Conservation (phyloP, 139 green algal species). For the Auxenochlorella pyrenoidosa region DNA sequence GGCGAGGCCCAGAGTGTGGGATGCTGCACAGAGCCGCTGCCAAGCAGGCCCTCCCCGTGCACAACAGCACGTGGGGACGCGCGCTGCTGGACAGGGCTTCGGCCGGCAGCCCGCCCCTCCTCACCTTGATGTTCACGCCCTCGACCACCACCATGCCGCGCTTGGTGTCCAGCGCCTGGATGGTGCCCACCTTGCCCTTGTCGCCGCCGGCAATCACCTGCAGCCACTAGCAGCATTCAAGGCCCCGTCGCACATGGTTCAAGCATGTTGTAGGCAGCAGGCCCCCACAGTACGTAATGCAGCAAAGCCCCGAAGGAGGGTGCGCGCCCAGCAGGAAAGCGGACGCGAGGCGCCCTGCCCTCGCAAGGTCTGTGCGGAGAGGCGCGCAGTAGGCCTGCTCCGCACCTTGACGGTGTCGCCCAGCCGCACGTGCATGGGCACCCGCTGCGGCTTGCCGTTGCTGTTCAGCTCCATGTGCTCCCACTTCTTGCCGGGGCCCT, state of each 20-base stretch:
- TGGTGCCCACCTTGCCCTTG: constrained; percentile 94
- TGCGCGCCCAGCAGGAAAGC: background rate
- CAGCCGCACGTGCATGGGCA: constrained; percentile 89
- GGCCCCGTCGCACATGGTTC: no score
- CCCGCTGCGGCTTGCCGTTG: constrained; percentile 84
- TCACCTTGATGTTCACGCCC: constrained; percentile 92
- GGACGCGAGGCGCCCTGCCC: no score
- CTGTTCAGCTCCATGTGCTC: constrained; percentile 77
- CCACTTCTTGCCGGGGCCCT: constrained; percentile 89
- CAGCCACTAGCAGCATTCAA: background rate
- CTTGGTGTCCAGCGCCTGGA: constrained; percentile 80
- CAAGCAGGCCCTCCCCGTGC: no score
- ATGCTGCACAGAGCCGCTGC: no score
- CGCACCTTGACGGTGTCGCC: constrained; percentile 87
- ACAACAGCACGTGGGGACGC: no score
- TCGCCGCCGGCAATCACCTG: constrained; percentile 91
- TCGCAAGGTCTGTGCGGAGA: no score
- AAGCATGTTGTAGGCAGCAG: no score
- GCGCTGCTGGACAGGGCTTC: no score
- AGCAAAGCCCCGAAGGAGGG: background rate
- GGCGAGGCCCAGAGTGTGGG: no score
- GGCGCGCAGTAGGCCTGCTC: no score
- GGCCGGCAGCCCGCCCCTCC: no score
- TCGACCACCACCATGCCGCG: constrained; percentile 88
- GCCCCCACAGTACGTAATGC: no score